Conservation (phyloP, 495 filamentous ascomycete species). For the Penicillium tannophilum region DNA sequence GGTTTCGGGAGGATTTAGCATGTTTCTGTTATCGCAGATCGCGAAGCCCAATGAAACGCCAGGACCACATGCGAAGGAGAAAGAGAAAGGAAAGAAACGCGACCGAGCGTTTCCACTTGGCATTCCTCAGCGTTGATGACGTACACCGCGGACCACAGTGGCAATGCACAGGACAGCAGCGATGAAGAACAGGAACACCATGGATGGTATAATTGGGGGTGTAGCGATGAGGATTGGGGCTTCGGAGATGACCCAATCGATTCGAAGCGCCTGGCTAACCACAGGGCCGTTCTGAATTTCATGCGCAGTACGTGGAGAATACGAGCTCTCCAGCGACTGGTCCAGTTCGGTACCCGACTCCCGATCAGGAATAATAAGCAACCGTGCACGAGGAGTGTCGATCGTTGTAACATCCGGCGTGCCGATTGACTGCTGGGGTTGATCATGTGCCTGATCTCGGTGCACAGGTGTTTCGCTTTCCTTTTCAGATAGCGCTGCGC, state of each 20-base stretch:
- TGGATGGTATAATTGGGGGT: slow-evolving; percentile 1
- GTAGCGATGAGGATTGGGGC: not conserved
- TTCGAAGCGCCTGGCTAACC: not conserved
- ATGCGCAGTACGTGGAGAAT: not conserved
- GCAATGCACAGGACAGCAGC: slow-evolving; percentile 16
- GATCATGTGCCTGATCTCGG: slow-evolving; percentile 1
- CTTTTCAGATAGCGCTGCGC: not conserved
- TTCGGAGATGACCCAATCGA: slow-evolving; percentile 4
- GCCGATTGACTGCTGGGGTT: slow-evolving; percentile 13
- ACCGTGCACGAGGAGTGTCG: slow-evolving; percentile 17
- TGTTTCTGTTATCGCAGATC: slow-evolving; percentile 3
- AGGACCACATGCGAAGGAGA: not conserved
- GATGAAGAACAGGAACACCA: slow-evolving; percentile 13
- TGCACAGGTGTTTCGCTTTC: not conserved
- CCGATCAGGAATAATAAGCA: slow-evolving; percentile 9
- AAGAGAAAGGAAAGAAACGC: not conserved
- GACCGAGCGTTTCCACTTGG: not conserved
- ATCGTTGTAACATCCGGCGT: slow-evolving; percentile 20
- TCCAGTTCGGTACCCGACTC: slow-evolving; percentile 10
- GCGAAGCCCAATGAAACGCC: not conserved
- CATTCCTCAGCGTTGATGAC: slow-evolving; percentile 18
- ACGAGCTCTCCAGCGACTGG: not conserved
- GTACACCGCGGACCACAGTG: slow-evolving; percentile 18
- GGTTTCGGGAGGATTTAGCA: not conserved
- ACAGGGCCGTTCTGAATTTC: not conserved